phyloP scores from a whole-genome alignment of 108 stramenopile genomes.

The Pseudonitzschia multistriata region DNA sequence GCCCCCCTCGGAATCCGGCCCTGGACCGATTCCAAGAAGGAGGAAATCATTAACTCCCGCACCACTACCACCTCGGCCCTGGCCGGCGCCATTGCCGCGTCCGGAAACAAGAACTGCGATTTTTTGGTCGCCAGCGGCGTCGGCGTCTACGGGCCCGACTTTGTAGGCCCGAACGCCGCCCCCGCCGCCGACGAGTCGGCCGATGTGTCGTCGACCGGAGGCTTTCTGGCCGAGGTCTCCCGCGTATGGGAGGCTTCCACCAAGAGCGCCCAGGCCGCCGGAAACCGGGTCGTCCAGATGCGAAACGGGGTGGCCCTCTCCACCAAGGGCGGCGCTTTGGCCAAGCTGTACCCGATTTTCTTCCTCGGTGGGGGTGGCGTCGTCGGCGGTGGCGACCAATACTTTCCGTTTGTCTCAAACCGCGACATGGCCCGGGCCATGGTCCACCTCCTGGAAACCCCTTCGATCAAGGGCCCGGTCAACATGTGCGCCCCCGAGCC shows the following conservation, averaged over 20 bases:
- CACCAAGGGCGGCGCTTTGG: slow-evolving; percentile 58
- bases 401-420: slow-evolving; percentile 53
- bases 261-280: slow-evolving; percentile 19
- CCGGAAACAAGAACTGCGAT: slow-evolving; percentile 11
- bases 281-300: slow-evolving; percentile 51
- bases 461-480: slow-evolving; percentile 42
- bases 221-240: slow-evolving; percentile 53
- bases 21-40: slow-evolving; percentile 53
- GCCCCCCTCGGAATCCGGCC: slow-evolving; percentile 53
- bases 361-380: slow-evolving; percentile 62
- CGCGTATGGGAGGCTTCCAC: slow-evolving; percentile 48
- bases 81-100: slow-evolving; percentile 29
- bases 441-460: slow-evolving; percentile 40
- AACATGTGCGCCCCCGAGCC: slow-evolving; percentile 59
- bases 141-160: slow-evolving; percentile 52
- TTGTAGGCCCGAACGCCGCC: slow-evolving; percentile 19
- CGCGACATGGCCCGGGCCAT: slow-evolving; percentile 57
- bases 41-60: slow-evolving; percentile 47
- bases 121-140: slow-evolving; percentile 51
- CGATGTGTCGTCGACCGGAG: slow-evolving; percentile 34
- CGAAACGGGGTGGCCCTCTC: slow-evolving; percentile 65
- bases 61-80: slow-evolving; percentile 39
- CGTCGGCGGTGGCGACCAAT: slow-evolving; percentile 63
- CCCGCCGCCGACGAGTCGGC: slow-evolving; percentile 39
- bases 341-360: slow-evolving; percentile 57